Conservation (phyloP, 2,329 filamentous ascomycete genomes). For the Aaosphaeria pasadenensis region DNA sequence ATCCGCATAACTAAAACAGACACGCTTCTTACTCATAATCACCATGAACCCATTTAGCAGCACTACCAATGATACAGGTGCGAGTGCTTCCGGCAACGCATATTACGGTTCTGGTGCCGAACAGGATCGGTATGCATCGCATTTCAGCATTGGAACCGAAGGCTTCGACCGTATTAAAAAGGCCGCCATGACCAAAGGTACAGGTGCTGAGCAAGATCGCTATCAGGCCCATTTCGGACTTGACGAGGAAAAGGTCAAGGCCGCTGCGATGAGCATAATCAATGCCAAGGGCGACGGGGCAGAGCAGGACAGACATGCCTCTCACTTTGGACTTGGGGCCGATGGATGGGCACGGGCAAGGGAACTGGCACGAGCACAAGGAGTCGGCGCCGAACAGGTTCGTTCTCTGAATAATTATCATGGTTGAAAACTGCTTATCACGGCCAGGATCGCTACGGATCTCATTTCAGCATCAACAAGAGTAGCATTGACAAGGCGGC, state of each 20-base stretch:
- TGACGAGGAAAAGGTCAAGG: slow-evolving; percentile 21
- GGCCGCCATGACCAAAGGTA: slow-evolving; percentile 18
- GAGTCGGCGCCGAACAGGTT: slow-evolving; percentile 36
- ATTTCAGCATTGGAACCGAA: slow-evolving; percentile 18
- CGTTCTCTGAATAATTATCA: background rate
- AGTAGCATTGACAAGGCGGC: slow-evolving; percentile 20
- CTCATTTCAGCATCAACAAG: slow-evolving; percentile 24
- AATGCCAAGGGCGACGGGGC: slow-evolving; percentile 17
- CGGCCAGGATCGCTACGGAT: slow-evolving; percentile 28
- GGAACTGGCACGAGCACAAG: slow-evolving; percentile 21
- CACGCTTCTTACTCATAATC: background rate
- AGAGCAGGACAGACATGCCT: slow-evolving; percentile 17
- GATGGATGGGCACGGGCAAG: slow-evolving; percentile 30
- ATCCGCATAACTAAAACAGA: background rate
- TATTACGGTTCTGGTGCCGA: slow-evolving; percentile 27
- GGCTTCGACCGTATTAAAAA: slow-evolving; percentile 16
- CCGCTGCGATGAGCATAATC: slow-evolving; percentile 20
- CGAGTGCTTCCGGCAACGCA: background rate
- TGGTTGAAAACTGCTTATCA: background rate
- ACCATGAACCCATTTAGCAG: slow-evolving; percentile 12
- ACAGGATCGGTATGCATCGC: slow-evolving; percentile 29
- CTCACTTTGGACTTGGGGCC: slow-evolving; percentile 20
- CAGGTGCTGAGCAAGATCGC: slow-evolving; percentile 30
- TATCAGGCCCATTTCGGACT: slow-evolving; percentile 28
- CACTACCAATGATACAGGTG: slow-evolving; percentile 4